These are phyloP conservation scores for Starmerella riodocensis DNA, from an alignment of 805 yeast species.

Conservation along the genomic window DNA sequence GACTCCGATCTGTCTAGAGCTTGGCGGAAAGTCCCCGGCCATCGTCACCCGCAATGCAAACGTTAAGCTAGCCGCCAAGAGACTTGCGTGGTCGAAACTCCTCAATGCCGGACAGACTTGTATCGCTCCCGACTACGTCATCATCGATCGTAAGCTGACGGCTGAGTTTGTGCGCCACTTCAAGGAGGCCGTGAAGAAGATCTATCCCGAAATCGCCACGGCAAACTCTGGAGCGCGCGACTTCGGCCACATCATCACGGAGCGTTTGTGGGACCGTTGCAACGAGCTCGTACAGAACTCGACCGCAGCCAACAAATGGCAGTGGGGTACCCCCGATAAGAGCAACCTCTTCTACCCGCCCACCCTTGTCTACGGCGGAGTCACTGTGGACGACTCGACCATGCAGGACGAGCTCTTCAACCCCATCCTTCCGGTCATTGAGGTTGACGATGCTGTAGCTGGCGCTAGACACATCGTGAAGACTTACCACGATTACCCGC, in stretches of 20 bases:
- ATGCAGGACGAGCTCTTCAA: slow-evolving; percentile 76
- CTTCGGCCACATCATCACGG: slow-evolving; percentile 51
- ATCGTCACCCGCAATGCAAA: slow-evolving; percentile 44
- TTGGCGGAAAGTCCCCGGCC: slow-evolving; percentile 89
- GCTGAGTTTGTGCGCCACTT: slow-evolving; percentile 37
- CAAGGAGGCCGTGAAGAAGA: slow-evolving; percentile 31
- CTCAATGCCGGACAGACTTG: slow-evolving; percentile 83
- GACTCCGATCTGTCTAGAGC: slow-evolving; percentile 69
- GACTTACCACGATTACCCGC: slow-evolving; percentile 52
- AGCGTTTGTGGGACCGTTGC: slow-evolving; percentile 39
- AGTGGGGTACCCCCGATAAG: slow-evolving; percentile 26
- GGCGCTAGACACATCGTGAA: slow-evolving; percentile 25
- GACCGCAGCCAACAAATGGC: slow-evolving; percentile 22
- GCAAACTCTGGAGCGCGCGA: slow-evolving; percentile 19
- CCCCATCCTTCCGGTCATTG: slow-evolving; percentile 66
- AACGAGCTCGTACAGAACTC: slow-evolving; percentile 30
- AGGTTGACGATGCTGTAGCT: slow-evolving; percentile 30
- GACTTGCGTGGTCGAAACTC: slow-evolving; percentile 68
- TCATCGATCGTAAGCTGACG: slow-evolving; percentile 50
- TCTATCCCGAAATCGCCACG: slow-evolving; percentile 33
- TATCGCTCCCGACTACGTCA: slow-evolving; percentile 72
- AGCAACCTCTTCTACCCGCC: slow-evolving; percentile 49
- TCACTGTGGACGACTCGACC: slow-evolving; percentile 49
- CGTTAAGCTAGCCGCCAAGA: slow-evolving; percentile 34
- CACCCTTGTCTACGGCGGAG: slow-evolving; percentile 47